Percentiles rank a stretch among this genome's conserved stretches.
Evolutionary conservation across 2,329 filamentous ascomycete genomes (phyloP).

Genomic region (Curvularia sp.): DNA sequence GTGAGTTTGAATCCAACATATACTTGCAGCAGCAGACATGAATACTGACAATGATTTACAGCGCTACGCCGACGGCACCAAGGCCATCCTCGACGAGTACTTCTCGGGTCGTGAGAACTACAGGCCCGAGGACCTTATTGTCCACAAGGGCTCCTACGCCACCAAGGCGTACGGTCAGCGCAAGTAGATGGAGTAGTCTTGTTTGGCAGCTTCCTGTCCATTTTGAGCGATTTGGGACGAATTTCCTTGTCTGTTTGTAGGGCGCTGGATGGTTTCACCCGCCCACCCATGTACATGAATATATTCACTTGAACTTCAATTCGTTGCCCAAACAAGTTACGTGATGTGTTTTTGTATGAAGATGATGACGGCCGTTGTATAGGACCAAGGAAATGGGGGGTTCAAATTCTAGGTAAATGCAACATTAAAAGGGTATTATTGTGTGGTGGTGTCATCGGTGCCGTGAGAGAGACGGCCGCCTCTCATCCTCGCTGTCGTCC

Average conservation of each 20-base stretch:
- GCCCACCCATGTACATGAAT: conserved; percentile 36
- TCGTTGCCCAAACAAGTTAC: not conserved
- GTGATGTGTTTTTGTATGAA: not conserved
- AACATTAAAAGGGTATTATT: not conserved
- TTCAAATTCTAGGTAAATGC: conserved; percentile 3
- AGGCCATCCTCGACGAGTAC: conserved; percentile 91
- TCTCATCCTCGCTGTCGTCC: conserved; percentile 58
- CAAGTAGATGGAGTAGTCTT: conserved; percentile 54
- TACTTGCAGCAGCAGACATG: not conserved
- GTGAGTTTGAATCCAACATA: conserved; percentile 20
- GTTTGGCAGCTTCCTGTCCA: conserved; percentile 9
- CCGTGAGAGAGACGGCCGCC: conserved; percentile 29
- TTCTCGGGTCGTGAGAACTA: conserved; percentile 89
- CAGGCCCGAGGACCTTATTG: conserved; percentile 87
- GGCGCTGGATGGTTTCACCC: conserved; percentile 24
- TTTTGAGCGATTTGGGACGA: conserved; percentile 28
- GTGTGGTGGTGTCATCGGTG: conserved; percentile 9
- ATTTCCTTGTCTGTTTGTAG: conserved; percentile 26
- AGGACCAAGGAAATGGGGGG: not conserved
- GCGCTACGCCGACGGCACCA: conserved; percentile 80
- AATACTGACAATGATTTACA: conserved; percentile 21
- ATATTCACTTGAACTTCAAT: conserved; percentile 31
- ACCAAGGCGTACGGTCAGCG: conserved; percentile 92
- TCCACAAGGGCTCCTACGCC: conserved; percentile 87
- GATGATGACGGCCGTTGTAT: too few species aligned